A percentile compares a stretch with the other conserved stretches of the same genome.
phyloP scores from a whole-genome alignment of 2,329 filamentous ascomycete genomes.

The Cytospora mali region DNA sequence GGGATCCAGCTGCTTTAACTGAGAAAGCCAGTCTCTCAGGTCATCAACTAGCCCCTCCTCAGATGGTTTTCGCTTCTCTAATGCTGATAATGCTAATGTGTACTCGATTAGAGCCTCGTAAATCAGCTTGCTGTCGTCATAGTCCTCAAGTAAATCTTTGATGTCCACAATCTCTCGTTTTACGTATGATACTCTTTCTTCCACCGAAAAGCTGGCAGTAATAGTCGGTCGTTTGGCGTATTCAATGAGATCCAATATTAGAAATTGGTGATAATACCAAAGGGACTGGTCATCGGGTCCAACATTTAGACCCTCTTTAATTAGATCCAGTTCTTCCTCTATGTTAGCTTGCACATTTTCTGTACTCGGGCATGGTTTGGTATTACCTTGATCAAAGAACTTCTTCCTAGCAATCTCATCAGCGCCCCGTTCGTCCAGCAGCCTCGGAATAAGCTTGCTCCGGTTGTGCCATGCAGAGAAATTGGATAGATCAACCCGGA shows the following conservation, averaged over 20 bases:
- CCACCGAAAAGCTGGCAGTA: slow-evolving; percentile 60
- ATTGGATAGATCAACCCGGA: slow-evolving; percentile 82
- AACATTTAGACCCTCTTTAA: slow-evolving; percentile 79
- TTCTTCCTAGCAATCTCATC: slow-evolving; percentile 62
- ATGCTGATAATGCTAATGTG: slow-evolving; percentile 58
- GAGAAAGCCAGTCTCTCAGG: slow-evolving; percentile 61
- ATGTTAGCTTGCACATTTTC: slow-evolving; percentile 12
- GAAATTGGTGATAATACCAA: slow-evolving; percentile 94
- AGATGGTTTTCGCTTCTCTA: slow-evolving; percentile 49
- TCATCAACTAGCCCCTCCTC: slow-evolving; percentile 49
- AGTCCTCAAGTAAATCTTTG: slow-evolving; percentile 64
- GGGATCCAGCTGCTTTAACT: slow-evolving; percentile 71
- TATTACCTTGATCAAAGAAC: slow-evolving; percentile 71
- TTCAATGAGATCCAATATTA: slow-evolving; percentile 70
- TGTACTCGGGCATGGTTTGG: slow-evolving; percentile 25
- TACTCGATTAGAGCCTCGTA: slow-evolving; percentile 85
- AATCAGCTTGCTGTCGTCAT: slow-evolving; percentile 72
- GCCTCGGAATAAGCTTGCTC: slow-evolving; percentile 76
- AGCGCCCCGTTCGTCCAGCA: slow-evolving; percentile 72
- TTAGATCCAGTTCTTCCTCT: slow-evolving; percentile 67
- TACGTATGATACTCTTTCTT: slow-evolving; percentile 68
- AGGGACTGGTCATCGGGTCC: slow-evolving; percentile 93
- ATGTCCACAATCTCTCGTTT: slow-evolving; percentile 74
- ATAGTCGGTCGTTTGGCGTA: slow-evolving; percentile 58
- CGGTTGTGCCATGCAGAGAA: slow-evolving; percentile 97